A percentile compares a stretch with the other conserved stretches of the same genome.
Conservation (phyloP, 1,284 basidiomycete genomes). For the Termitomyces sp. region DNA sequence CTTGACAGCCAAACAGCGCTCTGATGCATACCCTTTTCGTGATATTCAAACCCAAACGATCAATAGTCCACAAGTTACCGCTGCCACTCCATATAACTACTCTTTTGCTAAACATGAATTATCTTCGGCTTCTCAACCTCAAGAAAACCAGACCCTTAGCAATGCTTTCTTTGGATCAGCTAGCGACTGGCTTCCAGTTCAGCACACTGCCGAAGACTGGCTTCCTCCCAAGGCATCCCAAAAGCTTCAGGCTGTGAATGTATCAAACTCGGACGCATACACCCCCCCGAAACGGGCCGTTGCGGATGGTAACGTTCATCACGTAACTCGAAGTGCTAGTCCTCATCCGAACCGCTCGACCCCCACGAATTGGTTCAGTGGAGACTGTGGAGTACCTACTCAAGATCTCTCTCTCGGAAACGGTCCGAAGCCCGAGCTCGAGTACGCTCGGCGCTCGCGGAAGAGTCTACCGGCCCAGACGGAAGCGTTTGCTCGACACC, state of each 20-base stretch:
- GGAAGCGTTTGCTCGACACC: constrained; percentile 10
- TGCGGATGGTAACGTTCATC: constrained; percentile 2
- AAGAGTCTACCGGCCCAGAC: constrained; percentile 11
- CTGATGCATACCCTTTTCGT: constrained; percentile 9
- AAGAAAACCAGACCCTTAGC: constrained; percentile 6
- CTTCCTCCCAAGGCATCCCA: constrained; percentile 3
- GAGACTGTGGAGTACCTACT: constrained; percentile 2
- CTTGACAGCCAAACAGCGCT: constrained; percentile 2
- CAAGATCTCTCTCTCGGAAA: neutral
- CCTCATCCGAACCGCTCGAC: neutral
- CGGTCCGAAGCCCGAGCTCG: constrained; percentile 8
- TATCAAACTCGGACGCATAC: neutral
- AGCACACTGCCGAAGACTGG: constrained; percentile 10
- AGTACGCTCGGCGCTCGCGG: constrained; percentile 7
- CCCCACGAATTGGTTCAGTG: constrained; percentile 8
- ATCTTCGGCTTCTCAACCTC: constrained; percentile 2
- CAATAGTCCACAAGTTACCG: constrained; percentile 9
- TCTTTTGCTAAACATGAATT: constrained; percentile 4
- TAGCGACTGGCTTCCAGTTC: constrained; percentile 8
- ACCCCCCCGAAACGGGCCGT: neutral
- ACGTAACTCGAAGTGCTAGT: constrained; percentile 1
- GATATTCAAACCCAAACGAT: constrained; percentile 12
- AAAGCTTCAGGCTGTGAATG: too few species aligned
- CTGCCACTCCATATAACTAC: neutral
- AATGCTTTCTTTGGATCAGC: neutral